Conservation (phyloP, 257 asterid species). For the Petunia secreta region DNA sequence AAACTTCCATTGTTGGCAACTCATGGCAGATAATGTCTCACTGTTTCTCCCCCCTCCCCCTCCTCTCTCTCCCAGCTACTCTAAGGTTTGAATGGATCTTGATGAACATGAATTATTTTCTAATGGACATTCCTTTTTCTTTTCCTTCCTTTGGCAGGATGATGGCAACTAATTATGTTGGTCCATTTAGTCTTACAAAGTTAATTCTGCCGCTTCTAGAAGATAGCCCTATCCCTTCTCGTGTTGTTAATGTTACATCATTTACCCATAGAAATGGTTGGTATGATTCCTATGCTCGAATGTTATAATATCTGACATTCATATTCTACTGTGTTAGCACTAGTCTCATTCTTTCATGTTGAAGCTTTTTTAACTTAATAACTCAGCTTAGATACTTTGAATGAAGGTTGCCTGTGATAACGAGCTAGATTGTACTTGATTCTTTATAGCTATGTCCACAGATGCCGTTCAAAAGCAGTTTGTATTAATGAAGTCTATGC, state of each 20-base stretch:
- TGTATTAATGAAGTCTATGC: not conserved
- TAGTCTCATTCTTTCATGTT: not conserved
- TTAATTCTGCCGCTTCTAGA: conserved; percentile 74
- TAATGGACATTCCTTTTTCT: conserved; percentile 22
- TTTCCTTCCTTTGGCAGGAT: conserved; percentile 54
- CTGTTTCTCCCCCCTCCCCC: not conserved
- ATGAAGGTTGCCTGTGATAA: not conserved
- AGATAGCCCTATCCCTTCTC: conserved; percentile 70
- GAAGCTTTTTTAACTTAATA: not conserved
- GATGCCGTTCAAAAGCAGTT: not conserved
- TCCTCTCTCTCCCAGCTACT: not conserved
- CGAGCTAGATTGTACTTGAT: conserved; percentile 7
- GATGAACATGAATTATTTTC: not conserved
- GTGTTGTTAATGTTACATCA: conserved; percentile 86
- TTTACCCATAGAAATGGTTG: conserved; percentile 90
- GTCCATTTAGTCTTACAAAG: conserved; percentile 84
- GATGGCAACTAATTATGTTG: conserved; percentile 84
- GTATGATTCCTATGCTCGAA: not conserved
- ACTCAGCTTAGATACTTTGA: not conserved
- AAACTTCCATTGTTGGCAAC: not conserved
- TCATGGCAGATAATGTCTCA: not conserved
- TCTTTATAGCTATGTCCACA: conserved; percentile 2
- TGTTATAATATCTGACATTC: not conserved
- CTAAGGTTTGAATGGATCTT: not conserved
- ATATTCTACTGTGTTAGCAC: conserved; percentile 2